Evolutionary conservation across 306 rosid species (phyloP).

Genomic region (Casuarina cunninghamiana): DNA sequence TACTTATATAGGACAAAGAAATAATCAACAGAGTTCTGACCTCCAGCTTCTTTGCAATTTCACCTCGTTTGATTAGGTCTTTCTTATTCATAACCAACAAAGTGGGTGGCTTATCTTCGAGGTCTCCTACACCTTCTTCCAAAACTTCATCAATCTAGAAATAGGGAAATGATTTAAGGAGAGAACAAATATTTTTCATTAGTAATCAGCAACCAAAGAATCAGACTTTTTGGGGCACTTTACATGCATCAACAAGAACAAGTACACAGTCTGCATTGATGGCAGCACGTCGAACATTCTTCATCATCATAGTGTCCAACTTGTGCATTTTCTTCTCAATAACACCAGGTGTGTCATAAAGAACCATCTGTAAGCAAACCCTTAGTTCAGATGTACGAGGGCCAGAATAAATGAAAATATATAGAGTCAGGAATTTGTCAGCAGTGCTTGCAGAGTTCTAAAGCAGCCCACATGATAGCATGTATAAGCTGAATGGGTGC

Average conservation of each 20-base stretch:
- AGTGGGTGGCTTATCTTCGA: constrained; percentile 54
- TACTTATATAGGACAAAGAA: constrained; percentile 23
- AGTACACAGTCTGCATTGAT: constrained; percentile 68
- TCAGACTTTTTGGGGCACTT: constrained; percentile 88
- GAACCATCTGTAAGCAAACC: constrained; percentile 67
- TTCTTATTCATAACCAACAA: constrained; percentile 86
- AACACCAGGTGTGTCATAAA: constrained; percentile 96
- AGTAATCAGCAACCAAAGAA: constrained; percentile 30
- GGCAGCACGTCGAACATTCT: constrained; percentile 78
- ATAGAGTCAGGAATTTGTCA: constrained; percentile 9
- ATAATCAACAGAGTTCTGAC: constrained; percentile 49
- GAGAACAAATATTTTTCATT: constrained; percentile 3
- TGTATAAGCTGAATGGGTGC: not conserved
- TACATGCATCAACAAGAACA: constrained; percentile 96
- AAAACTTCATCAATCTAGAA: constrained; percentile 88
- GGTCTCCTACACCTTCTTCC: constrained; percentile 21
- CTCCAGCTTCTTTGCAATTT: constrained; percentile 92
- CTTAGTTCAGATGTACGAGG: constrained; percentile 23
- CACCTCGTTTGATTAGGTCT: constrained; percentile 94
- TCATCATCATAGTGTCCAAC: constrained; percentile 98
- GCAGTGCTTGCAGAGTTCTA: not conserved
- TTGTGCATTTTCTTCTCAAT: constrained; percentile 89
- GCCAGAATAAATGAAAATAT: constrained; percentile 6
- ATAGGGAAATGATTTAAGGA: constrained; percentile 28
- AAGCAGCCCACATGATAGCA: not conserved